Conservation (phyloP, 495 filamentous ascomycete genomes). For the Penicillium cataractarum region DNA sequence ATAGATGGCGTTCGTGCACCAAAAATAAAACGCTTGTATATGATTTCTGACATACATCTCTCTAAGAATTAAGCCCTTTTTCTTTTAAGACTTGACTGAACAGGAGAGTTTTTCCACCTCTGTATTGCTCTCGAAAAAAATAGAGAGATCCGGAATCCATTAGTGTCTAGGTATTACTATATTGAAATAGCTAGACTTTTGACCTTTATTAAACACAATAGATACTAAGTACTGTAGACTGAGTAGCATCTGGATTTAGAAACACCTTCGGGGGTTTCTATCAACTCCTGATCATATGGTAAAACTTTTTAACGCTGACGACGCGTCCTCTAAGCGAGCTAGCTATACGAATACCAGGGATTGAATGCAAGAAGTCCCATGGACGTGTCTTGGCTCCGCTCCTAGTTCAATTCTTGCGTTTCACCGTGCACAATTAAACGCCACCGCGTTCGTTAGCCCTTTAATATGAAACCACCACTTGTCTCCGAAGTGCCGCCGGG, state of each 20-base stretch:
- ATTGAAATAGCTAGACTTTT: no score
- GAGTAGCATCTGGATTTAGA: neutral
- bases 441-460: slow-evolving; percentile 18
- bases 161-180: no score
- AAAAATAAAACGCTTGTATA: slow-evolving; percentile 29
- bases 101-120: no score
- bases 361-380: neutral
- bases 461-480: slow-evolving; percentile 26
- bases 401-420: neutral
- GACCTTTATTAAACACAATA: neutral
- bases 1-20: slow-evolving; percentile 34
- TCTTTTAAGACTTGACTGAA: neutral
- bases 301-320: neutral
- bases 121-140: no score
- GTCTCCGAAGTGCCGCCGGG: slow-evolving; percentile 23
- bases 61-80: neutral
- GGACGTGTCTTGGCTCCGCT: neutral
- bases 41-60: slow-evolving; percentile 11
- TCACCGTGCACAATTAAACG: slow-evolving; percentile 12
- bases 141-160: no score
- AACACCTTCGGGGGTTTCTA: neutral
- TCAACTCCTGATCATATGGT: neutral
- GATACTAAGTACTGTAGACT: neutral
- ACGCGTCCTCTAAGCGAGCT: slow-evolving; percentile 2
- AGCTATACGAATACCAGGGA: neutral